Conservation (phyloP, 2,329 filamentous ascomycete genomes). For the Ophiocordyceps camponoti-saundersi region DNA sequence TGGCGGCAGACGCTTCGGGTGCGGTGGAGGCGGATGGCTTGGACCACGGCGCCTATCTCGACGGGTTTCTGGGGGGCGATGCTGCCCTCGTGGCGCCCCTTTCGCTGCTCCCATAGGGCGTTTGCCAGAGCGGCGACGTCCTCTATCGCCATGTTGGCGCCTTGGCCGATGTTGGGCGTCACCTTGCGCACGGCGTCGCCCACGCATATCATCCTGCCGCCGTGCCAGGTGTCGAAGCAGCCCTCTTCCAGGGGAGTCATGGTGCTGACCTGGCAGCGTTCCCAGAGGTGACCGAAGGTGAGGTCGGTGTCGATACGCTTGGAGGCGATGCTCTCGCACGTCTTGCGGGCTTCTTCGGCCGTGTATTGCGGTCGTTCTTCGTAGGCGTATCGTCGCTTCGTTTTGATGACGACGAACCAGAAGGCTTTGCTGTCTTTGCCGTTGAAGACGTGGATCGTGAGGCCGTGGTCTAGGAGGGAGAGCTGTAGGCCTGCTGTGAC, state of each 20-base stretch:
- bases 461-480: constrained; percentile 8
- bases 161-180: constrained; percentile 7
- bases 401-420: constrained; percentile 18
- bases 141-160: constrained; percentile 7
- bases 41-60: background rate
- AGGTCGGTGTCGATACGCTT: constrained; percentile 1
- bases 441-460: constrained; percentile 11
- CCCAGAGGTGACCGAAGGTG: constrained; percentile 12
- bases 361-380: background rate
- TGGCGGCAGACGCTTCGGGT: constrained; percentile 2
- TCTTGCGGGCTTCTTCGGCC: background rate
- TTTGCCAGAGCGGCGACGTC: constrained; percentile 5
- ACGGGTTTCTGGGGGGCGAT: background rate
- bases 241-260: constrained; percentile 16
- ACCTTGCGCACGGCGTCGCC: constrained; percentile 18
- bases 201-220: constrained; percentile 12
- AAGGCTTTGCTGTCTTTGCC: constrained; percentile 13
- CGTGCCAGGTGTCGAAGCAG: constrained; percentile 15
- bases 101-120: background rate
- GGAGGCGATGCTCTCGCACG: constrained; percentile 1
- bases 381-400: constrained; percentile 1
- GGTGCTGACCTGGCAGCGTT: constrained; percentile 8
- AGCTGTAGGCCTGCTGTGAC: constrained; percentile 5
- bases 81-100: no score
- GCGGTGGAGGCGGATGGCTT: background rate